These are phyloP conservation scores for Plasmodium vivax DNA, from an alignment of 169 alveolate species.

Conservation along the genomic window DNA sequence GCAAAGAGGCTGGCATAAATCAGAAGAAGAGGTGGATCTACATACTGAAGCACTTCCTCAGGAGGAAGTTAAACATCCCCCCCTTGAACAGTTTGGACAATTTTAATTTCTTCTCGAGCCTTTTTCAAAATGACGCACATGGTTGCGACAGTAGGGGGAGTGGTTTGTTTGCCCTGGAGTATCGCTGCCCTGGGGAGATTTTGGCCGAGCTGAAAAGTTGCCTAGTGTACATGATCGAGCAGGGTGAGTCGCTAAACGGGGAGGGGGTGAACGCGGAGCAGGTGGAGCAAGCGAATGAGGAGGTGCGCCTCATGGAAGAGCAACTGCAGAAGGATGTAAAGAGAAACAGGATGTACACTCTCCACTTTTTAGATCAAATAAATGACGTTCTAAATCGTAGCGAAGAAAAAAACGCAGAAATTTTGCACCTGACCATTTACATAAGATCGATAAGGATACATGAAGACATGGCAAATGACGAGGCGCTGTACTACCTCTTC, in stretches of 20 bases:
- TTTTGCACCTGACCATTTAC: slow-evolving; percentile 45
- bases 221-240: slow-evolving; percentile 1
- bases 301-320: background rate
- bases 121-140: slow-evolving; percentile 13
- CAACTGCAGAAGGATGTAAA: slow-evolving; percentile 20
- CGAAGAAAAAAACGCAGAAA: slow-evolving; percentile 44
- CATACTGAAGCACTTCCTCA: slow-evolving; percentile 62
- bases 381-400: slow-evolving; percentile 20
- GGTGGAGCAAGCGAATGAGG: background rate
- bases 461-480: slow-evolving; percentile 66
- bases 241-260: background rate
- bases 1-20: slow-evolving; percentile 45
- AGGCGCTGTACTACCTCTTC: slow-evolving; percentile 9
- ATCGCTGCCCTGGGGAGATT: slow-evolving; percentile 20
- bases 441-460: slow-evolving; percentile 64
- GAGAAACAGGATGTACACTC: slow-evolving; percentile 15
- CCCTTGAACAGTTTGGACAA: slow-evolving; percentile 6
- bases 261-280: background rate
- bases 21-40: slow-evolving; percentile 75
- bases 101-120: slow-evolving; percentile 28
- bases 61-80: slow-evolving; percentile 45
- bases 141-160: slow-evolving; percentile 1
- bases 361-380: slow-evolving; percentile 29
- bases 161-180: background rate
- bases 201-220: slow-evolving; percentile 13